Conservation (phyloP, 176 grass and related monocot genomes). For the sorghum (Sorghum bicolor) region Sorghum_bicolor_NCBIv3 NC_012876.2:4442001-4442500, state of each 20-base stretch:
- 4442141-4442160: slow-evolving; percentile 78
- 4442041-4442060: slow-evolving; percentile 57
- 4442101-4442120: slow-evolving; percentile 68
- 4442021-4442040: slow-evolving; percentile 84
- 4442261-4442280: not conserved
- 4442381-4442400: not conserved
- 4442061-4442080: slow-evolving; percentile 86
- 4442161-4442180: slow-evolving; percentile 70
- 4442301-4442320: not conserved
- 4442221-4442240: not conserved
- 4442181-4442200: slow-evolving; percentile 42
- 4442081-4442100: slow-evolving; percentile 83
- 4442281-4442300: slow-evolving; percentile 5
- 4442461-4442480: too few species aligned
- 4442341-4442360: not conserved
- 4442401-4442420: too few species aligned
- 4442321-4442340: not conserved
- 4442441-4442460: too few species aligned
- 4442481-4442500: too few species aligned
- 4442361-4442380: not conserved
- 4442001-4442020: slow-evolving; percentile 39
- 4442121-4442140: slow-evolving; percentile 89
- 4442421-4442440: too few species aligned
- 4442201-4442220: slow-evolving; percentile 41
- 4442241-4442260: not conserved